A percentile compares a stretch with the other conserved stretches of the same genome.
These are phyloP conservation scores for Pleoardoris graminearum DNA, from an alignment of 2,329 filamentous ascomycete genomes.

Conservation along the genomic window DNA sequence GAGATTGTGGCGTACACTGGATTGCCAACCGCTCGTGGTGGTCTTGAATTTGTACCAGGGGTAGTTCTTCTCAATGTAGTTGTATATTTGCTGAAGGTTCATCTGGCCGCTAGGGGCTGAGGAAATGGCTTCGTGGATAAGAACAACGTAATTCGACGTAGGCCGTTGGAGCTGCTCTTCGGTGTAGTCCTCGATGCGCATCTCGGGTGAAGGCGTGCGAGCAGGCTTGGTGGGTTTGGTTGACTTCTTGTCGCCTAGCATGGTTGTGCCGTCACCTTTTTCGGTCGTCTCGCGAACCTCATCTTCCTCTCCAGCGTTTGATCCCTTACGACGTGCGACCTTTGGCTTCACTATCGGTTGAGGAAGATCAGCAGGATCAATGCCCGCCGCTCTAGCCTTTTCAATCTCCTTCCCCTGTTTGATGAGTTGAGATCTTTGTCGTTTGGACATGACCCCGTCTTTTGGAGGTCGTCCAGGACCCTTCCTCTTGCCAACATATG, in stretches of 20 bases:
- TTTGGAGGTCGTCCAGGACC: slow-evolving; percentile 82
- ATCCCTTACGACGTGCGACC: slow-evolving; percentile 41
- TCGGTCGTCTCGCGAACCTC: slow-evolving; percentile 43
- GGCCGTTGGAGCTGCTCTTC: slow-evolving; percentile 75
- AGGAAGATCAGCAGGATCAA: slow-evolving; percentile 43
- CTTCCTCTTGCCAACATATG: slow-evolving; percentile 64
- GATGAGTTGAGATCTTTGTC: slow-evolving; percentile 67
- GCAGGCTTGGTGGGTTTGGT: slow-evolving; percentile 54
- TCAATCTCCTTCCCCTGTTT: slow-evolving; percentile 59
- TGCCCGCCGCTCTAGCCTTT: slow-evolving; percentile 43
- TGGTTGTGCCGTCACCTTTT: slow-evolving; percentile 35
- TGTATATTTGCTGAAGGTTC: slow-evolving; percentile 68
- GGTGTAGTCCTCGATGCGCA: slow-evolving; percentile 67
- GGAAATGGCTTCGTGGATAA: slow-evolving; percentile 65
- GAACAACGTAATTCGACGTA: slow-evolving; percentile 63
- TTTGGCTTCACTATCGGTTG: slow-evolving; percentile 41
- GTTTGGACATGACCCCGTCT: slow-evolving; percentile 81
- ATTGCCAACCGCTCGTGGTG: slow-evolving; percentile 66
- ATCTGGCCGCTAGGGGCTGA: slow-evolving; percentile 60
- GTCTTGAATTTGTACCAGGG: slow-evolving; percentile 65
- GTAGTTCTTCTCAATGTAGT: slow-evolving; percentile 64
- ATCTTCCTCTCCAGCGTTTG: slow-evolving; percentile 43
- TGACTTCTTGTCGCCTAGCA: slow-evolving; percentile 48
- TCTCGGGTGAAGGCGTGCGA: slow-evolving; percentile 64
- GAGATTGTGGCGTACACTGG: slow-evolving; percentile 68